A percentile compares a stretch with the other conserved stretches of the same genome.
Evolutionary conservation across 164 flowering plant genomes (phyloP).

Genomic region (Kalanchoe fedtschenkoi): DNA sequence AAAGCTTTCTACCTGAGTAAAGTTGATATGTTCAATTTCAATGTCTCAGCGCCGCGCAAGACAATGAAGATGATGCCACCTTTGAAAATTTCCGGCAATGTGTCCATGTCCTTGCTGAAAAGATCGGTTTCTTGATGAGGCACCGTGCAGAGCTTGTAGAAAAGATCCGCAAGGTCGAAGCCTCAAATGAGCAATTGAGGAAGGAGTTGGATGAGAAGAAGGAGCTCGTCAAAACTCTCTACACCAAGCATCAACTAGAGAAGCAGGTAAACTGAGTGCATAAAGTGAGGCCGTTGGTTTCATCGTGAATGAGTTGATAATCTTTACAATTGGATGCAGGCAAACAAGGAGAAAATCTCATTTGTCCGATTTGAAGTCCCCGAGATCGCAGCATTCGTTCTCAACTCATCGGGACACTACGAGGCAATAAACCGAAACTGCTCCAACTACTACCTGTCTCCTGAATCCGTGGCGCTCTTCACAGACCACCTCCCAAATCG

Average conservation of each 20-base stretch:
- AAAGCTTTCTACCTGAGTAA: too few species aligned
- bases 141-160: conserved; percentile 69
- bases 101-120: conserved; percentile 75
- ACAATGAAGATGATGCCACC: conserved; percentile 65
- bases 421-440: conserved; percentile 79
- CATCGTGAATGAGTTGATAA: too few species aligned
- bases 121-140: conserved; percentile 56
- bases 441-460: conserved; percentile 72
- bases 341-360: conserved; percentile 89
- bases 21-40: too few species aligned
- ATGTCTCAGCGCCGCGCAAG: conserved; percentile 13
- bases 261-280: conserved; percentile 79
- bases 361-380: conserved; percentile 80
- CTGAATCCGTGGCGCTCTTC: conserved; percentile 87
- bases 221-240: conserved; percentile 64
- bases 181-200: conserved; percentile 43
- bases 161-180: conserved; percentile 57
- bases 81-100: conserved; percentile 63
- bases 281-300: too few species aligned
- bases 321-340: conserved; percentile 38
- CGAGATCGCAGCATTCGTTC: conserved; percentile 88
- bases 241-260: conserved; percentile 77
- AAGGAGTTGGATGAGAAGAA: conserved; percentile 88
- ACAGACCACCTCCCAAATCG: conserved; percentile 52
- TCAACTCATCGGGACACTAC: conserved; percentile 62